Base-by-base conservation (phyloP, 352 stramenopile species). In the Globisporangium recalcitrans region DNA sequence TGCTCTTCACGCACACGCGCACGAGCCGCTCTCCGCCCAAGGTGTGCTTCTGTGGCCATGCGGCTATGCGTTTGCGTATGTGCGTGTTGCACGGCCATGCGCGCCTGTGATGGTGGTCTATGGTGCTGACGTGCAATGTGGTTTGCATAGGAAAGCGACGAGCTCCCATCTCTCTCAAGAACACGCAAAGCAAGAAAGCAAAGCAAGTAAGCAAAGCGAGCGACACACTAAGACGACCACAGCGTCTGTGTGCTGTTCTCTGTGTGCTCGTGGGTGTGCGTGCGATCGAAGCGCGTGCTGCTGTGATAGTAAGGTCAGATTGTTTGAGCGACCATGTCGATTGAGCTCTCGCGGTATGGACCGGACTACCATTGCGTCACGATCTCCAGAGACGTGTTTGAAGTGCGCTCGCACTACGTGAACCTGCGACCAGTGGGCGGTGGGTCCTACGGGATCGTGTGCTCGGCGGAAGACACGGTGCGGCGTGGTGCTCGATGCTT, bases 361-460 rank as follows among this genome's bases (percentile, higher is more conserved):
- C 84, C 84, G 16, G 77, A 90, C 52, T 93, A 81, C 69, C 85
- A 93, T 71, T 88, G 85, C 72, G 75, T 93, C 60, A 91, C 82
- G 11, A 73, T 93, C 56, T 91, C 85, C 1, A 73, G 85, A 51
- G 82, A 93, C 64, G 70, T 92, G 7, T 94, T 94, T 52, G 81
- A 94, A 73, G 81, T 94, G 29, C 81, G 80, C 29, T 91, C 83
- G 36, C 79, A 90, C 61, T 94, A 94, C 57, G 73, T 84, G 32
- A 92, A 92, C 52, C 65, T 94, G 55, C 80, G 81, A 21, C 82
- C 85, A 2, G 81, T 94, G 1, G 85, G 85, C 46, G 82, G 82
- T 26, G 93, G 93, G 3, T 96, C 88, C 19, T 98, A 98, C 63
- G 93, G 93, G 62, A 95, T 97, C 65, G 93, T 98, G 8, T 96